Base-by-base conservation (phyloP, 495 filamentous ascomycete genomes). In the Penicillium diatomitis region DNA sequence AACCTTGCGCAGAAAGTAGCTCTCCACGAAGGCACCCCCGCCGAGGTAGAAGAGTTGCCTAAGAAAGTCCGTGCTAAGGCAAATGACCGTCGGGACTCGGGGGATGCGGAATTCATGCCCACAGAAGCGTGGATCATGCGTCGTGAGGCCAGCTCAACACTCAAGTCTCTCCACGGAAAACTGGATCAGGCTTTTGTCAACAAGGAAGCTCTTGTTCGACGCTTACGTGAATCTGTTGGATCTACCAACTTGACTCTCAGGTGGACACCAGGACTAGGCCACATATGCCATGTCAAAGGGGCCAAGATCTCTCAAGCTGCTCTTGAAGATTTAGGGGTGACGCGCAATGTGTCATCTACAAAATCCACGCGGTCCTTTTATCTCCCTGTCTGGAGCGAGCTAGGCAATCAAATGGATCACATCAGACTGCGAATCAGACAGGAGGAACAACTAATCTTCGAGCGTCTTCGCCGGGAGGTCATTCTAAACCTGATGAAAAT, bases 201-300 rank as follows among this genome's bases (percentile, higher is more conserved):
- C 46, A 92, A 87, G 53, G 42, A 54, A 8, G 40, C 59, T 5
- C 73, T 97, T 7, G 81, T 73, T 12, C 69, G 77, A 48, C 63
- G 68, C 5, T 73, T 97, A 8, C 77, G 82, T 49, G 65, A 72
- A 9, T 60, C 71, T 27, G 66, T 83, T 2, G 64, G 73, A 36
- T 82, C 82, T 0, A 57, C 78, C 6, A 75, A 74, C 41, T 68
- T 96, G 8, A 86, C 85, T 2, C 75, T 98, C 7, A 82, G 81
- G 48, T 96, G 88, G 86, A 86, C 84, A 5, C 82, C 92, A 0
- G 80, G 81, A 1, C 72, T 91, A 4, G 90, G 92, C 3, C 87
- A 98, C 60, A 83, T 92, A 50, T 92, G 86, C 64, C 90, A 96
- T 55, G 78, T 96, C 51, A 95, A 86, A 68, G 88, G 88, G 0